Evolutionary conservation across 352 stramenopile species (phyloP), one percentile per base, ranked within the genome.

Genomic region (Phytophthora idaei): DNA sequence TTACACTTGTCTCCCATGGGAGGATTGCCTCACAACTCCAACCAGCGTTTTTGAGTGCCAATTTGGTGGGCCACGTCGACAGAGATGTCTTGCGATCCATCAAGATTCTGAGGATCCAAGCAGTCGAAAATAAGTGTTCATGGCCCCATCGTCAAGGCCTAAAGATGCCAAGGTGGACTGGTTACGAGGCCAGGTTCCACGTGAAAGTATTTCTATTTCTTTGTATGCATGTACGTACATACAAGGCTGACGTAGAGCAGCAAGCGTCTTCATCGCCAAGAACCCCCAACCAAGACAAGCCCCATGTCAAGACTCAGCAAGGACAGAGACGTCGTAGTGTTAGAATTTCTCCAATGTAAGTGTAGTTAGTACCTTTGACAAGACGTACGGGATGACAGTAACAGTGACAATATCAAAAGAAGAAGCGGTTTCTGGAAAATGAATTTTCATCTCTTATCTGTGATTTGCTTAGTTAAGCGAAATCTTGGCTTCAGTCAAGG

Each of bases 401-500:
- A 69, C 5, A 60, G 61, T 73, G 59, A 61, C 12, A 61, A 61
- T 59, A 54, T 51, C 47, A 64, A 53, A 71, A 58, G 21, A 31
- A 61, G 53, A 31, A 21, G 21, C 21, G 51, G 64, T 50, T 67
- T 63, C 45, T 72, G 57, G 45, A 72, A 36, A 54, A 45, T 28
- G 27, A 39, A 57, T 44, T 55, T 5, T 9, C 32, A 11, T 53
- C 21, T 21, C 21, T 21, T 21, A 1, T 21, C 21, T 21, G 21
- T 21, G 21, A 21, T 21, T 47, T 47, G 41, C n/a, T 69, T 37
- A 73, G 10, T 64, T 9, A 7, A 88, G 58, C 32, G 50, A 54
- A 47, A 95, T 90, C 36, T 81, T 68, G 6, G 84, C 86, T 37
- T 89, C 81, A 0, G 69, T 64, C 29, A 95, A 78, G 7, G 86